Evolutionary conservation across 2,329 filamentous ascomycete genomes (phyloP).

Genomic region (Xylariales sp.): DNA sequence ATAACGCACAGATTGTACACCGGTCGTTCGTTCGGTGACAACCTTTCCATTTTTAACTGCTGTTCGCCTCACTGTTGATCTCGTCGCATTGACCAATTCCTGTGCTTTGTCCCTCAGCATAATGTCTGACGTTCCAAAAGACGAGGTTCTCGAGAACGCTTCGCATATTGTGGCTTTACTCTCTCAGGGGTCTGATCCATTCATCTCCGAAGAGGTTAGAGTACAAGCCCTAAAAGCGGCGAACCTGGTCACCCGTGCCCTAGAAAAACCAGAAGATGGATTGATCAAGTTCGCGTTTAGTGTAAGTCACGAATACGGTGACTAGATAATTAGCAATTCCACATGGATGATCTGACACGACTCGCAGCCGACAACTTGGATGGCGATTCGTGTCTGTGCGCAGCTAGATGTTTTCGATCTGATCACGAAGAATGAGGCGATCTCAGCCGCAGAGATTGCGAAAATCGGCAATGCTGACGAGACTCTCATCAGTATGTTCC

Average conservation of each 20-base stretch:
- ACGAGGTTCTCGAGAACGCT: conserved; percentile 16
- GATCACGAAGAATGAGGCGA: conserved; percentile 9
- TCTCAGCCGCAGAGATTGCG: conserved; percentile 23
- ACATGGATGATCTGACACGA: conserved; percentile 6
- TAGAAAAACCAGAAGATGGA: conserved; percentile 31
- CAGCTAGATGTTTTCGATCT: conserved; percentile 27
- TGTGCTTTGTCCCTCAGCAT: neutral
- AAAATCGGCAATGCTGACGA: conserved; percentile 18
- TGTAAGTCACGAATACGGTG: conserved; percentile 7
- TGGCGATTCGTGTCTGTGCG: conserved; percentile 30
- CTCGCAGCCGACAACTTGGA: conserved; percentile 18
- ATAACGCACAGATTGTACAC: neutral
- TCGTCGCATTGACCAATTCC: neutral
- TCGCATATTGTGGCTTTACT: conserved; percentile 20
- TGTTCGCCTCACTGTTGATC: neutral
- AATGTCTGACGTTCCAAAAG: conserved; percentile 15
- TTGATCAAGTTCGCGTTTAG: conserved; percentile 27
- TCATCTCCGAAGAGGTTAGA: conserved; percentile 22
- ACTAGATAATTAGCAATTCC: neutral
- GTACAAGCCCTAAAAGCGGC: conserved; percentile 20
- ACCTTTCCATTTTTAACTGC: neutral
- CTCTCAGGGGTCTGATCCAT: conserved; percentile 18
- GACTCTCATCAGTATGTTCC: conserved; percentile 29
- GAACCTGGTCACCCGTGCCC: conserved; percentile 5
- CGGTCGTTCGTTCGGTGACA: neutral